Evolutionary conservation across 1,284 basidiomycete genomes (phyloP).

Genomic region (Cryptococcus sp.): DNA sequence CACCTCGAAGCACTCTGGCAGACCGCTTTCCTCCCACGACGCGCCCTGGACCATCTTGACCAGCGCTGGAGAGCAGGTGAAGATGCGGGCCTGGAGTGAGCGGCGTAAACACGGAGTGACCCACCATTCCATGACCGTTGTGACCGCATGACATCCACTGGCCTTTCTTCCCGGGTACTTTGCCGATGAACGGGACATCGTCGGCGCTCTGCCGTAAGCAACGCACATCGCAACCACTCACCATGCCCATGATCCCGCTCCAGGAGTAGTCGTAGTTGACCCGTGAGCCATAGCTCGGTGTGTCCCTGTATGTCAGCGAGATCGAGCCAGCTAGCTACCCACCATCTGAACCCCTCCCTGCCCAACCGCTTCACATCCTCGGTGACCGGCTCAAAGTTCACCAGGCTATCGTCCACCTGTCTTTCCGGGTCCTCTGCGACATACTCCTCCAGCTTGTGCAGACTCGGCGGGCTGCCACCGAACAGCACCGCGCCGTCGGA

Average conservation of each 20-base stretch:
- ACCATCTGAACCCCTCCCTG: constrained; percentile 22
- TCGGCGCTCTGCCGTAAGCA: constrained; percentile 23
- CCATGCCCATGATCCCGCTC: constrained; percentile 31
- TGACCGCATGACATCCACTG: constrained; percentile 36
- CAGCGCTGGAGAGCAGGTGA: constrained; percentile 32
- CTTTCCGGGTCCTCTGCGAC: constrained; percentile 15
- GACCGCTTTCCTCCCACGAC: constrained; percentile 19
- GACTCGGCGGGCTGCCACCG: constrained; percentile 21
- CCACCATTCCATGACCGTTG: constrained; percentile 37
- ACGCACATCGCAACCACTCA: not conserved
- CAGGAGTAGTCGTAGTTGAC: constrained; percentile 24
- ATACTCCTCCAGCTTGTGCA: constrained; percentile 19
- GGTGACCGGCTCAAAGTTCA: constrained; percentile 28
- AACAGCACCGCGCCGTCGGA: constrained; percentile 24
- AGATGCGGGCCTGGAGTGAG: constrained; percentile 27
- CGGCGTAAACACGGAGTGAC: constrained; percentile 1
- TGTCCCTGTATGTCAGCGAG: constrained; percentile 6
- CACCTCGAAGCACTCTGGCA: constrained; percentile 32
- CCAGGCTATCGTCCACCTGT: constrained; percentile 24
- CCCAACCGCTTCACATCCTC: constrained; percentile 19
- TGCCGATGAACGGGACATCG: constrained; percentile 31
- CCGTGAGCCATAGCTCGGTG: not conserved
- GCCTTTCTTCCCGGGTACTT: constrained; percentile 28
- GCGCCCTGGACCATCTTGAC: constrained; percentile 31
- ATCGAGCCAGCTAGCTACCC: not conserved